These are phyloP conservation scores for Cystobasidium tubakii DNA, from an alignment of 768 basidiomycete genomes.

Conservation along the genomic window DNA sequence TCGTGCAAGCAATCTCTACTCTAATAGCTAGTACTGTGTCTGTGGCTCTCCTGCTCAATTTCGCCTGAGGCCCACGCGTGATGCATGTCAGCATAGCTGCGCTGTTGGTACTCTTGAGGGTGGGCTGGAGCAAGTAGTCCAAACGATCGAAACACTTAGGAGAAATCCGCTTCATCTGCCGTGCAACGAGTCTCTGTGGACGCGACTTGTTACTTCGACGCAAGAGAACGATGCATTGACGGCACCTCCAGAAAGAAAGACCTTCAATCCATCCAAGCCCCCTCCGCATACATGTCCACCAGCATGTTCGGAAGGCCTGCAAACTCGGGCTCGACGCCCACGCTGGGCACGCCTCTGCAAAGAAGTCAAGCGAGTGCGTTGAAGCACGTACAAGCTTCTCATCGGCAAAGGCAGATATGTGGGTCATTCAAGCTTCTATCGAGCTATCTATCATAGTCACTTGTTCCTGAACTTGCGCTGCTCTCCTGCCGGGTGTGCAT, in stretches of 20 bases:
- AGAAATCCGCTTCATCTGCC: no score
- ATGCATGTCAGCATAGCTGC: no score
- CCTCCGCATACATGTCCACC: neutral
- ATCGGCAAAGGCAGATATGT: slow-evolving; percentile 15
- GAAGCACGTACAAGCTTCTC: neutral
- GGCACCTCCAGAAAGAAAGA: neutral
- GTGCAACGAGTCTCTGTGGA: no score
- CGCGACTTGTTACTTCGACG: neutral
- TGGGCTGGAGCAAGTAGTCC: no score
- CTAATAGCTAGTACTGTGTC: no score
- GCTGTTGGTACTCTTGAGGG: neutral
- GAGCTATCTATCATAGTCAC: no score
- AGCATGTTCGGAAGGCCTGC: slow-evolving; percentile 19
- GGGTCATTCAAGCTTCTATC: no score
- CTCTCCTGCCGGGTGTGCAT: neutral
- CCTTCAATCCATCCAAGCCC: neutral
- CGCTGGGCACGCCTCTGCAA: slow-evolving; percentile 12
- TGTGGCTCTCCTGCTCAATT: no score
- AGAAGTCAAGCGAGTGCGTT: neutral
- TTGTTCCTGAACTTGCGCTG: no score
- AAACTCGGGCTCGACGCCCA: slow-evolving; percentile 12
- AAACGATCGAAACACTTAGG: no score
- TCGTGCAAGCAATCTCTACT: no score
- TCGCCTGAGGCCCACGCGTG: no score
- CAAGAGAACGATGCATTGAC: neutral